Conservation (phyloP, 2,329 filamentous ascomycete genomes). For the Colletotrichum chrysophilum region DNA sequence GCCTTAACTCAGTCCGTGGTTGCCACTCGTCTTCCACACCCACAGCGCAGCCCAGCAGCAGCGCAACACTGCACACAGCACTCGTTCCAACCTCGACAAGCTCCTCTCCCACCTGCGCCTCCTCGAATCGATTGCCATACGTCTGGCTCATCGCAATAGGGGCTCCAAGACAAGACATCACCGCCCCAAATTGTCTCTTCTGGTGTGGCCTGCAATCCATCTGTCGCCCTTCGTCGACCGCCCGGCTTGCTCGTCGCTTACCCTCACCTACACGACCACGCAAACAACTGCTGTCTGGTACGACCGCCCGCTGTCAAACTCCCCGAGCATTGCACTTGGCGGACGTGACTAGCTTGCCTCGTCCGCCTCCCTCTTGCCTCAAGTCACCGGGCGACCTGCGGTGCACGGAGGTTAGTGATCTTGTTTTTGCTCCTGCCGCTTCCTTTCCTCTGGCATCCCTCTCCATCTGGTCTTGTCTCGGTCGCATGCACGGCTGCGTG, state of each 20-base stretch:
- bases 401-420: constrained; percentile 13
- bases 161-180: constrained; percentile 1
- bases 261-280: not conserved
- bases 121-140: not conserved
- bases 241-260: not conserved
- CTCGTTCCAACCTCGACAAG: not conserved
- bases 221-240: not conserved
- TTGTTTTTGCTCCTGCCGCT: not conserved
- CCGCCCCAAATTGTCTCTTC: not conserved
- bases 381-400: constrained; percentile 4
- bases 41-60: not conserved
- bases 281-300: not conserved
- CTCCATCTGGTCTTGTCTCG: not conserved
- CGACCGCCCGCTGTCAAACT: not conserved
- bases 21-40: not conserved
- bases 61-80: not conserved
- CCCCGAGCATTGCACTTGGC: not conserved
- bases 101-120: not conserved
- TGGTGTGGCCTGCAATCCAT: not conserved
- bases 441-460: not conserved
- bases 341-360: not conserved
- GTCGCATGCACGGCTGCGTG: not conserved
- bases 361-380: not conserved
- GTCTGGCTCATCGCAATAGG: not conserved
- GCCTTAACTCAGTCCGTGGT: not conserved